Conservation (phyloP, 306 rosid genomes). For the Malus fusca region DNA sequence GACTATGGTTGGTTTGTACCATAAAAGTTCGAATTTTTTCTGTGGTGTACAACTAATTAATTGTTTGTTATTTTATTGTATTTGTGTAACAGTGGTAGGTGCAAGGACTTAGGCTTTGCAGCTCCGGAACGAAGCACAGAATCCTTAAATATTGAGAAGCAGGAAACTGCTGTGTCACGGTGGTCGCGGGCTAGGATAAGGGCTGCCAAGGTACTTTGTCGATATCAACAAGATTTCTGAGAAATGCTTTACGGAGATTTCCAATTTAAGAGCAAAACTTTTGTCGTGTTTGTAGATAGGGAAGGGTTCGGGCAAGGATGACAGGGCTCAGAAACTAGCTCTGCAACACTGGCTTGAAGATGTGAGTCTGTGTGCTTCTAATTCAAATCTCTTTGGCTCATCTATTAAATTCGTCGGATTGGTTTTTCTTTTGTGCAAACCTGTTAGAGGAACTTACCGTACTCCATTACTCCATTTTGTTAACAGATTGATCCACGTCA, state of each 20-base stretch:
- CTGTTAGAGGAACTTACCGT: background rate
- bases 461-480: background rate
- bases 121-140: conserved; percentile 32
- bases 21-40: background rate
- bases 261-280: background rate
- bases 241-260: background rate
- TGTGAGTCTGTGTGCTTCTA: conserved; percentile 18
- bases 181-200: conserved; percentile 20
- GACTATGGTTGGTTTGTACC: no score
- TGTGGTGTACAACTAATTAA: background rate
- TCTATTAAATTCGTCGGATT: no score
- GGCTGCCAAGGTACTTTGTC: conserved; percentile 25
- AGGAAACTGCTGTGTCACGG: conserved; percentile 13
- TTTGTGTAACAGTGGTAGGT: conserved; percentile 16
- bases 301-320: conserved; percentile 42
- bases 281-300: conserved; percentile 27
- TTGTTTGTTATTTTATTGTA: no score
- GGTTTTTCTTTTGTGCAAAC: no score
- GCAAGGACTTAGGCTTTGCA: conserved; percentile 36
- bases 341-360: conserved; percentile 58
- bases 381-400: no score
- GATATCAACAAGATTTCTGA: background rate
- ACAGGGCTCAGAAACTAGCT: conserved; percentile 47
- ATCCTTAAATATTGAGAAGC: conserved; percentile 30
- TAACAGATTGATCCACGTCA: conserved; percentile 49